Conservation (phyloP, 23 red algal species). For the Gracilaria caudata region DNA sequence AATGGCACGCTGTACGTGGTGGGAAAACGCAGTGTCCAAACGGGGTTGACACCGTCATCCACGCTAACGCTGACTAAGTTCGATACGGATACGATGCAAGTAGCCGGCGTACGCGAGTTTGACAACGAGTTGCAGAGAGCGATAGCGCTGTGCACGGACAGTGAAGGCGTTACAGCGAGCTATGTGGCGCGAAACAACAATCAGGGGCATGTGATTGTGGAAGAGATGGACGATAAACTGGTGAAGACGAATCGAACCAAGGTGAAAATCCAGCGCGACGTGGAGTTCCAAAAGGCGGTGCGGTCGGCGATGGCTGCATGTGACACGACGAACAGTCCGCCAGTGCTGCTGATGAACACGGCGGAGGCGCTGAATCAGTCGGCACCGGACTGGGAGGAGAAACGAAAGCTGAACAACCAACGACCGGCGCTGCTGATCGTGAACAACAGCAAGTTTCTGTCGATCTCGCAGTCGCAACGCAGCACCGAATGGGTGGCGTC, state of each 20-base stretch:
- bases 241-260: background rate
- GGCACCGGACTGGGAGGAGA: constrained; percentile 30
- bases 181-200: constrained; percentile 29
- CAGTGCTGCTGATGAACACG: constrained; percentile 21
- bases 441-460: background rate
- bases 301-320: constrained; percentile 5
- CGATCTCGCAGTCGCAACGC: constrained; percentile 21
- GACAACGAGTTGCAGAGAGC: constrained; percentile 23
- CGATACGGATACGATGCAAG: background rate
- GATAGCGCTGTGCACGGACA: background rate
- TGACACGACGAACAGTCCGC: background rate
- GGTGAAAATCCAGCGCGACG: constrained; percentile 5
- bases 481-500: constrained; percentile 10
- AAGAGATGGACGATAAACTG: constrained; percentile 3
- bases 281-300: background rate
- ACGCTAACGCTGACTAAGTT: constrained; percentile 13
- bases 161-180: background rate
- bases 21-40: background rate
- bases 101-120: background rate
- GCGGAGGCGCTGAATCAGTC: constrained; percentile 11
- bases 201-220: background rate
- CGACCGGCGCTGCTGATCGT: constrained; percentile 12
- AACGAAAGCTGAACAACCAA: constrained; percentile 18
- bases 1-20: background rate
- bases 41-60: background rate